These are phyloP conservation scores for Carex cristatella DNA, from an alignment of 176 grass and related monocot species.

Conservation along the genomic window DNA sequence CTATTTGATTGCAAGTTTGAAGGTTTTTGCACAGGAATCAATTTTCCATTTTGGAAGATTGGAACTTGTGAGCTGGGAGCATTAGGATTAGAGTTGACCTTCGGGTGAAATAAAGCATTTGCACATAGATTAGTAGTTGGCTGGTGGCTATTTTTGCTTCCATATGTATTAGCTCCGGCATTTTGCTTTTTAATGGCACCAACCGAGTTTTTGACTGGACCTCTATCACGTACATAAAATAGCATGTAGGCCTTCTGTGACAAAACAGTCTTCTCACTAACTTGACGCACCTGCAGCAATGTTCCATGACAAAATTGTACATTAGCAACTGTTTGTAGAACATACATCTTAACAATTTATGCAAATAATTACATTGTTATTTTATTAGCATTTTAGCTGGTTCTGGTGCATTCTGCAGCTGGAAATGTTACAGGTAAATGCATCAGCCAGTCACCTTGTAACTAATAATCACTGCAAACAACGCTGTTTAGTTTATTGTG, in stretches of 20 bases:
- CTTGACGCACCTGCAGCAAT: constrained; percentile 62
- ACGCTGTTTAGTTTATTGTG: background rate
- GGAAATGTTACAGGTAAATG: background rate
- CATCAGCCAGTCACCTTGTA: background rate
- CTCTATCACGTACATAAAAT: constrained; percentile 92
- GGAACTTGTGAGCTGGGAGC: background rate
- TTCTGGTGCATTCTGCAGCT: background rate
- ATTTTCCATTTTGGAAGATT: constrained; percentile 33
- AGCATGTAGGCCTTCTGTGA: constrained; percentile 90
- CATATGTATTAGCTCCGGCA: constrained; percentile 23
- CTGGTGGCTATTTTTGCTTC: constrained; percentile 32
- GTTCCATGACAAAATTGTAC: background rate
- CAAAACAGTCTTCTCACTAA: constrained; percentile 77
- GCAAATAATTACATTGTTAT: background rate
- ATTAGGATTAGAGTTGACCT: constrained; percentile 2
- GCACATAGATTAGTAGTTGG: constrained; percentile 31
- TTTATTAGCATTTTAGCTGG: background rate
- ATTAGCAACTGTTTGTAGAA: background rate
- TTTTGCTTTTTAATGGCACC: constrained; percentile 26
- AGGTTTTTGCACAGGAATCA: constrained; percentile 12
- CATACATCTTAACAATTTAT: background rate
- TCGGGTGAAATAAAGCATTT: constrained; percentile 3
- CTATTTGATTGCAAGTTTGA: background rate
- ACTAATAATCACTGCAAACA: background rate
- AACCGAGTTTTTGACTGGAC: constrained; percentile 29